Conservation (phyloP, 257 asterid species). For the Craterostigma plantagineum region DNA sequence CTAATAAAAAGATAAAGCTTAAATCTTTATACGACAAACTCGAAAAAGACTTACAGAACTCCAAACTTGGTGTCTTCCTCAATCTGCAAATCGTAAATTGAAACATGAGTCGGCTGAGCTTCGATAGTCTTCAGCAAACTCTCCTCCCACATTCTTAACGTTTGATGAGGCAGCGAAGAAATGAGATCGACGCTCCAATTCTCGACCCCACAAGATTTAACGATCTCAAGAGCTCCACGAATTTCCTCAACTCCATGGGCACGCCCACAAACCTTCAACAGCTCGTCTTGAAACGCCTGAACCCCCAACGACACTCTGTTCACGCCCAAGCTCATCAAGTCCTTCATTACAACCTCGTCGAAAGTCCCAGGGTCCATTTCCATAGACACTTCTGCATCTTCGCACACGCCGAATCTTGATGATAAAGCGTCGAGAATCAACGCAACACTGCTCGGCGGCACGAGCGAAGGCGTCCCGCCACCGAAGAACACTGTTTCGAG, state of each 20-base stretch:
- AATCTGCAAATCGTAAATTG: constrained; percentile 89
- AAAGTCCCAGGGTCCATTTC: constrained; percentile 99
- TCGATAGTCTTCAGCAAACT: constrained; percentile 49
- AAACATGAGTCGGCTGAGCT: constrained; percentile 62
- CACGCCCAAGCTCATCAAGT: constrained; percentile 46
- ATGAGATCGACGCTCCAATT: constrained; percentile 92
- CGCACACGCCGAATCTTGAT: constrained; percentile 40
- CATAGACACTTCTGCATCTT: constrained; percentile 78
- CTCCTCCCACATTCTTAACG: constrained; percentile 72
- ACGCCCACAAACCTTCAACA: constrained; percentile 84
- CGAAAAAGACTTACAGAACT: constrained; percentile 34
- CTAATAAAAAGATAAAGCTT: no score
- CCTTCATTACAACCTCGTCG: constrained; percentile 34
- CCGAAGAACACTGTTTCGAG: constrained; percentile 84
- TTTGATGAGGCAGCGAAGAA: constrained; percentile 83
- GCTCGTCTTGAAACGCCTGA: constrained; percentile 72
- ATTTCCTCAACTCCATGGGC: constrained; percentile 71
- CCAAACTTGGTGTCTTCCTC: constrained; percentile 82
- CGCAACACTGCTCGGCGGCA: constrained; percentile 55
- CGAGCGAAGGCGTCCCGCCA: constrained; percentile 93
- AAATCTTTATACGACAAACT: no score
- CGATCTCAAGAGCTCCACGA: constrained; percentile 56
- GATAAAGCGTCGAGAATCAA: constrained; percentile 35
- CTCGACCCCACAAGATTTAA: constrained; percentile 40
- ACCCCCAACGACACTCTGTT: constrained; percentile 91